phyloP scores from a whole-genome alignment of 2,329 filamentous ascomycete species.

The Calonectria henricotiae region DNA sequence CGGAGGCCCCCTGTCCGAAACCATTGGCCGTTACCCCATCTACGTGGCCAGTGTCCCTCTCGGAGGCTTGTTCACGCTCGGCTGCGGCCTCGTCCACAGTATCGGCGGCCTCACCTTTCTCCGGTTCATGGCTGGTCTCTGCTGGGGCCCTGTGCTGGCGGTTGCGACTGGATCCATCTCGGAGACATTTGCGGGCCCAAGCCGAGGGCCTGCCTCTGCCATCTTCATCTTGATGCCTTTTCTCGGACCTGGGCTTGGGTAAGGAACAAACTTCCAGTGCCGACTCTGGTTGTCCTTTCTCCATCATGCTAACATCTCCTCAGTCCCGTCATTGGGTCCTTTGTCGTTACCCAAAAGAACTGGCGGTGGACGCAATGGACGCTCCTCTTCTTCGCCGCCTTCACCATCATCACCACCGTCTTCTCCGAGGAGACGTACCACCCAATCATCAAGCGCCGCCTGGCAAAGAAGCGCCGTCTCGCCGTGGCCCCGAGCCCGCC shows the following conservation, averaged over 20 bases:
- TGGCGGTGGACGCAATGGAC: conserved; percentile 73
- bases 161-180: conserved; percentile 67
- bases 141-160: conserved; percentile 66
- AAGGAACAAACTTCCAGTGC: conserved; percentile 49
- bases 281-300: fast-evolving
- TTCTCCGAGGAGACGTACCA: conserved; percentile 73
- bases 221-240: conserved; percentile 69
- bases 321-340: conserved; percentile 67
- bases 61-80: conserved; percentile 71
- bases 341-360: conserved; percentile 62
- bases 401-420: conserved; percentile 58
- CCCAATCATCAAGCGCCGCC: conserved; percentile 63
- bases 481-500: conserved; percentile 50
- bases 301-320: conserved; percentile 36
- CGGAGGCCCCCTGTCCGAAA: conserved; percentile 74
- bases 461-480: conserved; percentile 58
- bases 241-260: conserved; percentile 69
- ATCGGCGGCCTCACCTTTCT: conserved; percentile 69
- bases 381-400: conserved; percentile 64
- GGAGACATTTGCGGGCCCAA: conserved; percentile 65
- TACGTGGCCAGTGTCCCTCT: conserved; percentile 66
- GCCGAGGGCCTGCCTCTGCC: conserved; percentile 62
- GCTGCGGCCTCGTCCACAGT: conserved; percentile 67
- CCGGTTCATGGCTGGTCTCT: conserved; percentile 72
- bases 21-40: conserved; percentile 69